Conservation (phyloP, 495 filamentous ascomycete genomes). For the Collariella sp. region DNA sequence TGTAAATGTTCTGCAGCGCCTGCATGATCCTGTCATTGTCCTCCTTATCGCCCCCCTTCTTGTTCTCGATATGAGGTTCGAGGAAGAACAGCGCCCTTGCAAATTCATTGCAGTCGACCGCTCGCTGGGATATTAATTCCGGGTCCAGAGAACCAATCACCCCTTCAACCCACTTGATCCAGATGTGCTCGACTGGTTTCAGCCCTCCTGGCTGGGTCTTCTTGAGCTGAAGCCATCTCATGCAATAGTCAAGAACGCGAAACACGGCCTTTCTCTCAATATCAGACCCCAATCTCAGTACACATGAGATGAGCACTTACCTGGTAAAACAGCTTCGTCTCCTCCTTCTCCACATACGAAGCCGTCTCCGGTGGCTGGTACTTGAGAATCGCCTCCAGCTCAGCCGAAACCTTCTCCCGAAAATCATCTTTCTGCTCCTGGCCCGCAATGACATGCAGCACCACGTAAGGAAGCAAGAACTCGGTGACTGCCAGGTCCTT, state of each 20-base stretch:
- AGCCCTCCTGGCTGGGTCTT: conserved; percentile 18
- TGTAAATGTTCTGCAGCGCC: conserved; percentile 84
- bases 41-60: conserved; percentile 32
- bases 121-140: conserved; percentile 73
- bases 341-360: conserved; percentile 50
- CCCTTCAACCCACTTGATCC: conserved; percentile 30
- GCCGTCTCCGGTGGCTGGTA: conserved; percentile 48
- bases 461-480: conserved; percentile 79
- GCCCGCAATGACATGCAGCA: conserved; percentile 64
- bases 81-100: conserved; percentile 86
- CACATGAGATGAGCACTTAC: conserved; percentile 40
- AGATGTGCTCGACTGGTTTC: conserved; percentile 27
- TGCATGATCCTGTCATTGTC: conserved; percentile 54
- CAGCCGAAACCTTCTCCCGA: conserved; percentile 55
- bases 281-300: not conserved
- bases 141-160: conserved; percentile 63
- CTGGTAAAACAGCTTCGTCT: conserved; percentile 72
- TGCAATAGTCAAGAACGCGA: conserved; percentile 80
- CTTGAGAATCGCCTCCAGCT: conserved; percentile 62
- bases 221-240: conserved; percentile 79
- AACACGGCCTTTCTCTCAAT: conserved; percentile 64
- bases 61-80: conserved; percentile 73
- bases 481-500: conserved; percentile 75
- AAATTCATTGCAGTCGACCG: conserved; percentile 86
- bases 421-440: conserved; percentile 54